Percentiles rank a stretch among this genome's conserved stretches.
Conservation (phyloP, 192 early-diverging fungal species). For the Coemansia sp. region DNA sequence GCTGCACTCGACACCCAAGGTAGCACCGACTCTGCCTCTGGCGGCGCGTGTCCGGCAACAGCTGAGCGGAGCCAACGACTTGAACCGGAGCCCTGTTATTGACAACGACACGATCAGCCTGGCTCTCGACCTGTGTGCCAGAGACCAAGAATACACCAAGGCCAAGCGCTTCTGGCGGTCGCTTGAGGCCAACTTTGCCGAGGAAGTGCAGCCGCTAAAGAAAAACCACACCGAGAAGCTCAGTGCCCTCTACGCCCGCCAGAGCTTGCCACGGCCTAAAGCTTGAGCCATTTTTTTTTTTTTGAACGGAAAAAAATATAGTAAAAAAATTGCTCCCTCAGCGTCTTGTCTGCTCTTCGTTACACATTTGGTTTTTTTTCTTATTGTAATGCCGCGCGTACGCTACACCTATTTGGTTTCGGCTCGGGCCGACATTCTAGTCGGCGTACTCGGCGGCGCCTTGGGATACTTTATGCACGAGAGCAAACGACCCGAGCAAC, state of each 20-base stretch:
- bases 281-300: too few species aligned
- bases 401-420: conserved; percentile 52
- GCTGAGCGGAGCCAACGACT: background rate
- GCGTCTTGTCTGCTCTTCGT: too few species aligned
- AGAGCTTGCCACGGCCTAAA: background rate
- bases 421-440: conserved; percentile 31
- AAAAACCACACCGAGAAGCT: conserved; percentile 3
- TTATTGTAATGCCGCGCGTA: conserved; percentile 10
- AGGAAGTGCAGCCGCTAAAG: conserved; percentile 9
- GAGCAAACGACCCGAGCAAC: conserved; percentile 25
- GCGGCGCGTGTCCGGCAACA: conserved; percentile 17
- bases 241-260: conserved; percentile 7
- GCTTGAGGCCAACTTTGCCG: conserved; percentile 27
- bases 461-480: conserved; percentile 52
- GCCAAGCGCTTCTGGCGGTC: conserved; percentile 52
- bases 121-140: conserved; percentile 34
- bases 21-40: background rate
- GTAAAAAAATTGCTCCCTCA: too few species aligned
- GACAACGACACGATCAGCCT: conserved; percentile 33
- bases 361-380: background rate
- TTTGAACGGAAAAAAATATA: too few species aligned
- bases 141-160: conserved; percentile 39
- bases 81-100: background rate
- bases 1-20: background rate
- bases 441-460: conserved; percentile 37